Percentiles rank a stretch among this genome's conserved stretches.
Conservation (phyloP, 306 rosid species). For the Potentilla sterilis region DNA sequence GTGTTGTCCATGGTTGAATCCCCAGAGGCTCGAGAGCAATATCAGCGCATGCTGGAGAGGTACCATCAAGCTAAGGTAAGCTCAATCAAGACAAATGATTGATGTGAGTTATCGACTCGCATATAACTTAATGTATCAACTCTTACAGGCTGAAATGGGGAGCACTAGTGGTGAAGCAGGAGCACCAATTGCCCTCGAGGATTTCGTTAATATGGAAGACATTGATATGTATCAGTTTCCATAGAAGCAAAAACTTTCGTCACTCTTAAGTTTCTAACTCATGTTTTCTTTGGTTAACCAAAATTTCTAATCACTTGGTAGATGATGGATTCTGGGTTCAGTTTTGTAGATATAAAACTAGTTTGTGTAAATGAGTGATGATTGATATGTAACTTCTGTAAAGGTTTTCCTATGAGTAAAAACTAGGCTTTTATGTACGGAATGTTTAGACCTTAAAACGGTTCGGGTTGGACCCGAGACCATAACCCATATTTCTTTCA, state of each 20-base stretch:
- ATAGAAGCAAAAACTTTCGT: conserved; percentile 25
- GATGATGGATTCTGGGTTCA: conserved; percentile 2
- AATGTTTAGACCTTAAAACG: neutral
- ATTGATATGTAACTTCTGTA: neutral
- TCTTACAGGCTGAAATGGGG: conserved; percentile 62
- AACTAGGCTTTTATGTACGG: neutral
- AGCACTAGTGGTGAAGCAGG: conserved; percentile 35
- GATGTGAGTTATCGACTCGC: neutral
- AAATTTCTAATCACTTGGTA: neutral
- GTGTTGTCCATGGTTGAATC: conserved; percentile 81
- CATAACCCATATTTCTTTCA: neutral
- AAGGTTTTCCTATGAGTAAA: neutral
- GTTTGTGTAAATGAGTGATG: neutral
- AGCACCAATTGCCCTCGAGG: conserved; percentile 27
- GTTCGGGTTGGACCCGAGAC: neutral
- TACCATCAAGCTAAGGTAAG: conserved; percentile 76
- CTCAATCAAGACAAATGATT: neutral
- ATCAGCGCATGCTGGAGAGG: conserved; percentile 70
- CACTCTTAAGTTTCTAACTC: conserved; percentile 15
- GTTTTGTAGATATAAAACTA: neutral
- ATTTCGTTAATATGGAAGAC: conserved; percentile 37
- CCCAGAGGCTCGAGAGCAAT: conserved; percentile 71
- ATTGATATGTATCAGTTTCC: conserved; percentile 33
- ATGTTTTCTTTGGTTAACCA: conserved; percentile 8
- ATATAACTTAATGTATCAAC: neutral